Evolutionary conservation across 805 yeast genomes (phyloP).

Genomic region (fission yeast (Schizosaccharomyces pombe)): DNA sequence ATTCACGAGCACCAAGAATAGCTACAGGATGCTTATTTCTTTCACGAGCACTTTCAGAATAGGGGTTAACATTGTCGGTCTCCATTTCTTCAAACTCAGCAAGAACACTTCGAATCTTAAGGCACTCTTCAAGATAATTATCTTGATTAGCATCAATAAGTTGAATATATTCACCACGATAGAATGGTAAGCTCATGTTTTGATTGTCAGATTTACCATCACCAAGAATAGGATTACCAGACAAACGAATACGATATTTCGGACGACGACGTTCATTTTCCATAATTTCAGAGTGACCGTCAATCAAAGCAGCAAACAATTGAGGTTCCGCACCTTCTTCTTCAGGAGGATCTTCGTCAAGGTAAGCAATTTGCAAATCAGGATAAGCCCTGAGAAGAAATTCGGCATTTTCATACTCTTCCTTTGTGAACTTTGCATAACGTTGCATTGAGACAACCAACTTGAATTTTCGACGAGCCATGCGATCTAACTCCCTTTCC

Average conservation of each 20-base stretch:
- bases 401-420: constrained; percentile 46
- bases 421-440: constrained; percentile 34
- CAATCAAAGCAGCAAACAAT: constrained; percentile 45
- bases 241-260: constrained; percentile 40
- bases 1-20: constrained; percentile 84
- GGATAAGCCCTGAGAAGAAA: constrained; percentile 54
- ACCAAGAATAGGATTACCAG: constrained; percentile 87
- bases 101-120: constrained; percentile 66
- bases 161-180: constrained; percentile 85
- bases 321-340: constrained; percentile 24
- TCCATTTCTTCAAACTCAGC: constrained; percentile 77
- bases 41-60: constrained; percentile 31
- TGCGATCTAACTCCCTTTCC: constrained; percentile 74
- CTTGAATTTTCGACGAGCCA: constrained; percentile 61
- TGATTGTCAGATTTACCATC: constrained; percentile 95
- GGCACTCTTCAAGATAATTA: constrained; percentile 79
- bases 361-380: constrained; percentile 52
- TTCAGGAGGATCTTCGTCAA: constrained; percentile 62
- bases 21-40: constrained; percentile 41
- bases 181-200: constrained; percentile 63
- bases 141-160: constrained; percentile 93
- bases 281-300: constrained; percentile 32
- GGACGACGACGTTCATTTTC: constrained; percentile 40
- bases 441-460: constrained; percentile 78
- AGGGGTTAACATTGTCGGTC: constrained; percentile 23